Evolutionary conservation across 2,329 filamentous ascomycete species (phyloP).

Genomic region (Calonectria naviculata): DNA sequence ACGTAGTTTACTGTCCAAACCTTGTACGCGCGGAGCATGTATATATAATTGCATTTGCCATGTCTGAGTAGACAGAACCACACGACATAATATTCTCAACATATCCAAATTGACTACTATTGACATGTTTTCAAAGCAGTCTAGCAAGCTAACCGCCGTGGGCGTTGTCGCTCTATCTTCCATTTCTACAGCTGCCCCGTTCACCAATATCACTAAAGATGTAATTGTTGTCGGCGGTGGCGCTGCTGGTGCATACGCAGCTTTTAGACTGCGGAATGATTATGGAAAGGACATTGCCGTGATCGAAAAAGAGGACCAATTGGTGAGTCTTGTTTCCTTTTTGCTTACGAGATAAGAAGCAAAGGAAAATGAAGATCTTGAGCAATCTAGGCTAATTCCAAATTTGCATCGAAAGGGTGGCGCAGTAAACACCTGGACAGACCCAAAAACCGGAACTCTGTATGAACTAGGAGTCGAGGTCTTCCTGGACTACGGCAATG

Average conservation of each 20-base stretch:
- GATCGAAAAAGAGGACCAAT: background rate
- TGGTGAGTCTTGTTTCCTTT: background rate
- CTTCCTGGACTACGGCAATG: background rate
- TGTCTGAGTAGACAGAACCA: too few relatives aligned
- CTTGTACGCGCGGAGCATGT: too few relatives aligned
- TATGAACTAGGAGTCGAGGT: background rate
- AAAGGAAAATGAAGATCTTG: too few relatives aligned
- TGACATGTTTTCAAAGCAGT: background rate
- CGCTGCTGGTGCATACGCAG: conserved; percentile 10
- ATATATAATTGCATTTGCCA: too few relatives aligned
- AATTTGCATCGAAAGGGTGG: conserved; percentile 22
- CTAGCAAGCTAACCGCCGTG: background rate
- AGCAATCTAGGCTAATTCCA: background rate
- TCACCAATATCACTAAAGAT: background rate
- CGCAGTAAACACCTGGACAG: conserved; percentile 23
- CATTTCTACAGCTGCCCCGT: background rate
- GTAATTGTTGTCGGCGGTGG: conserved; percentile 12
- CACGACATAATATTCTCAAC: too few relatives aligned
- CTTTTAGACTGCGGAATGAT: conserved; percentile 4
- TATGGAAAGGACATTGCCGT: conserved; percentile 2
- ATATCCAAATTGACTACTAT: too few relatives aligned
- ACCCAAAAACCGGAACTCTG: background rate
- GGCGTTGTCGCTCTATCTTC: background rate
- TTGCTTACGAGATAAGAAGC: too few relatives aligned
- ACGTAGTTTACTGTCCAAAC: too few relatives aligned